Conservation (phyloP, 805 yeast species). For the Teunomyces gatunensis region DNA sequence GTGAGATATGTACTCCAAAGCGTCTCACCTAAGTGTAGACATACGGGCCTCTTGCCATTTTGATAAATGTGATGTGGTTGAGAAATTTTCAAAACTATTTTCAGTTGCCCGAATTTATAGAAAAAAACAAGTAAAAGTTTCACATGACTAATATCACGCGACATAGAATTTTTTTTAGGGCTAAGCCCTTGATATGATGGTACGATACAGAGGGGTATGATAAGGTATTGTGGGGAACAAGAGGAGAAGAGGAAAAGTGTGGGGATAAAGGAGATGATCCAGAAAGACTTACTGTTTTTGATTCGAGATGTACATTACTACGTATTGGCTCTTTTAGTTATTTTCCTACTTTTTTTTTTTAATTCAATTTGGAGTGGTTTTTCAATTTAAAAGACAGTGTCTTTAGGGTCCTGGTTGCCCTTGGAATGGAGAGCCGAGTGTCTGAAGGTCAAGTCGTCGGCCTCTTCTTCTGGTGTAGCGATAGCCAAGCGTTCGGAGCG, state of each 20-base stretch:
- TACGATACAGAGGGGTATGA: constrained; percentile 1
- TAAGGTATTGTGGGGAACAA: not conserved
- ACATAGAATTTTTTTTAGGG: not conserved
- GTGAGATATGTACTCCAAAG: constrained; percentile 14
- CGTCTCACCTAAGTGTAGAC: constrained; percentile 25
- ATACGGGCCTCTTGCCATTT: constrained; percentile 57
- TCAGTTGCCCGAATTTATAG: not conserved
- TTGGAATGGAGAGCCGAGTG: constrained; percentile 13
- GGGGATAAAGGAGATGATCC: not conserved
- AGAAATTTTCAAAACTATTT: not conserved
- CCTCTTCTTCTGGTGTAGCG: constrained; percentile 7
- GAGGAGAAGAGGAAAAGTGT: not conserved
- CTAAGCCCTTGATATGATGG: not conserved
- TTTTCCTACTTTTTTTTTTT: constrained; percentile 1
- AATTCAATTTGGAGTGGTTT: not conserved
- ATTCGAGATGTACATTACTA: constrained; percentile 1
- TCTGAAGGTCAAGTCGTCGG: constrained; percentile 5
- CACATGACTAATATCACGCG: not conserved
- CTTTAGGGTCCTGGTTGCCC: constrained; percentile 33
- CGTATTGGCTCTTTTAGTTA: not conserved
- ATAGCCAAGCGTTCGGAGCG: constrained; percentile 23
- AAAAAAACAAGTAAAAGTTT: too few relatives aligned
- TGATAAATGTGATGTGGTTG: constrained; percentile 20
- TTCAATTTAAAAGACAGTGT: constrained; percentile 26
- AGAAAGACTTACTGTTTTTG: not conserved